Conservation (phyloP, 2,329 filamentous ascomycete species). For the Fusarium aywerte region DNA sequence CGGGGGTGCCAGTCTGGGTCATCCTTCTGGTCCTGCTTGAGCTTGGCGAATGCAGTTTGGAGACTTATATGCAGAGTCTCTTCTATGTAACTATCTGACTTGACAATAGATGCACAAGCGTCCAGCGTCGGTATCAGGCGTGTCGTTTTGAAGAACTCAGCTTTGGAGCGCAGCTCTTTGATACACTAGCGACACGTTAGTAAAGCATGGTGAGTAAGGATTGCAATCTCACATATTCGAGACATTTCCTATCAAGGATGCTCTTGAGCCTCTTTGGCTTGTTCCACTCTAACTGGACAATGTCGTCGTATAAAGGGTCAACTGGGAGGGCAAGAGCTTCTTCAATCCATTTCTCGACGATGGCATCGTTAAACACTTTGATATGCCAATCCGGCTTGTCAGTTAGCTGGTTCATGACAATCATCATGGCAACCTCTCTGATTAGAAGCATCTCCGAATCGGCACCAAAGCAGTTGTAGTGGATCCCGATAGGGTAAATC, state of each 20-base stretch:
- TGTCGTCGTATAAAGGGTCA: slow-evolving; percentile 11
- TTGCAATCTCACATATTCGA: slow-evolving; percentile 24
- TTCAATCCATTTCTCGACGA: slow-evolving; percentile 20
- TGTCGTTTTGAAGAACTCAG: slow-evolving; percentile 52
- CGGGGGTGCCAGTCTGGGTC: slow-evolving; percentile 35
- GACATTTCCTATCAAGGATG: slow-evolving; percentile 26
- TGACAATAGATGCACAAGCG: slow-evolving; percentile 31
- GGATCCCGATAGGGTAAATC: neutral
- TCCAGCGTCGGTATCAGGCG: slow-evolving; percentile 50
- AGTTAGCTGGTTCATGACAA: slow-evolving; percentile 43
- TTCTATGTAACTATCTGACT: slow-evolving; percentile 39
- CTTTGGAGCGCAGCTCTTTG: slow-evolving; percentile 60
- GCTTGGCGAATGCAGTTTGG: slow-evolving; percentile 23
- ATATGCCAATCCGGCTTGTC: slow-evolving; percentile 44
- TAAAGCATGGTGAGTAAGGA: rapidly evolving
- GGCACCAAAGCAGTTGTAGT: rapidly evolving
- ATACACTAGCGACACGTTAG: slow-evolving; percentile 27
- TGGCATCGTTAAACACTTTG: slow-evolving; percentile 36
- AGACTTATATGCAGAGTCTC: slow-evolving; percentile 18
- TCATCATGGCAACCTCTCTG: slow-evolving; percentile 44
- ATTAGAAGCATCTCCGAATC: slow-evolving; percentile 16
- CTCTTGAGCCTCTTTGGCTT: slow-evolving; percentile 1
- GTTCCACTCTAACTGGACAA: neutral
- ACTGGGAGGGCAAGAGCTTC: slow-evolving; percentile 28
- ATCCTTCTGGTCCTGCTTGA: slow-evolving; percentile 31